A percentile compares a stretch with the other conserved stretches of the same genome.
phyloP scores from a whole-genome alignment of 345 rosid genomes.

The Noccaea caerulescens region DNA sequence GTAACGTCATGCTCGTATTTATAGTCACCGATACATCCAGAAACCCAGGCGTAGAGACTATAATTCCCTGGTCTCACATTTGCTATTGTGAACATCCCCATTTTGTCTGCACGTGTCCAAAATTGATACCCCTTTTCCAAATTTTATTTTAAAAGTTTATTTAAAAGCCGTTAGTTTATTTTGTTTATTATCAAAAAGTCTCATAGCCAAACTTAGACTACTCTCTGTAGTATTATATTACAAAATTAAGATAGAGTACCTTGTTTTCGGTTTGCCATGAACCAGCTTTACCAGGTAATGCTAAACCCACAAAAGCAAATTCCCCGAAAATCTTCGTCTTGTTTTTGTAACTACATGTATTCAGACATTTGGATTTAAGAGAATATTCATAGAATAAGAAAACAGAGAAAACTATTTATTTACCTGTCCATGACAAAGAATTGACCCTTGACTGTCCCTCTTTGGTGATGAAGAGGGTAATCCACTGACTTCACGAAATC shows the following conservation, averaged over 20 bases:
- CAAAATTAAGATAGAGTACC: slow-evolving; percentile 43
- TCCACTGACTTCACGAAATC: slow-evolving; percentile 55
- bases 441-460: slow-evolving; percentile 69
- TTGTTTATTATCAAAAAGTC: background rate
- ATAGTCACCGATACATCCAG: slow-evolving; percentile 74
- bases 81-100: slow-evolving; percentile 60
- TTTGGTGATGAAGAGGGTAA: slow-evolving; percentile 54
- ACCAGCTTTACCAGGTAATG: slow-evolving; percentile 73
- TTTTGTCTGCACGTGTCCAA: slow-evolving; percentile 62
- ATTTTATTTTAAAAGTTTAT: background rate
- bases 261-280: slow-evolving; percentile 85
- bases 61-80: slow-evolving; percentile 68
- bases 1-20: slow-evolving; percentile 46
- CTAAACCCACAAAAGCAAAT: slow-evolving; percentile 77
- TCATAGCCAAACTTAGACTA: background rate
- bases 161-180: slow-evolving; percentile 4
- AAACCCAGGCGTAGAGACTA: slow-evolving; percentile 71
- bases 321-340: slow-evolving; percentile 39
- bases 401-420: background rate
- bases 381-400: background rate
- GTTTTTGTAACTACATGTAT: slow-evolving; percentile 45
- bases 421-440: slow-evolving; percentile 68
- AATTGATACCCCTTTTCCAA: slow-evolving; percentile 81
- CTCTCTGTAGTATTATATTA: background rate
- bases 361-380: background rate